Percentiles rank a stretch among this genome's conserved stretches.
Conservation (phyloP, 2,329 filamentous ascomycete genomes). For the Penicillium sp. region DNA sequence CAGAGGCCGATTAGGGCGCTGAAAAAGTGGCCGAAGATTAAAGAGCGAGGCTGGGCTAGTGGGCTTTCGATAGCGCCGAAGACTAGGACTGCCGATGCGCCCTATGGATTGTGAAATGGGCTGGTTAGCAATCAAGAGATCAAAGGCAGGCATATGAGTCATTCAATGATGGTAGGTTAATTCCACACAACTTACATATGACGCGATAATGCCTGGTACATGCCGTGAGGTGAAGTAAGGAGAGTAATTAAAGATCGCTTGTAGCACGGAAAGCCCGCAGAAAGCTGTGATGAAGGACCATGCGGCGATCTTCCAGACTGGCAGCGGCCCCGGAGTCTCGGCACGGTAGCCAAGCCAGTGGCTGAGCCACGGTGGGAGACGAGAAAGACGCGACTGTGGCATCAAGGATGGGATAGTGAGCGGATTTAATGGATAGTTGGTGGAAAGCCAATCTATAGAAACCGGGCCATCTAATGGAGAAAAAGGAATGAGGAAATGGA, state of each 20-base stretch:
- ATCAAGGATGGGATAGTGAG: conserved; percentile 1
- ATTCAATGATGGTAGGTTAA: background rate
- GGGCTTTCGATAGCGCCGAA: conserved; percentile 37
- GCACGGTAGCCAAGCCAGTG: conserved; percentile 33
- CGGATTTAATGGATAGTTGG: background rate
- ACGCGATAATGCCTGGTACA: conserved; percentile 31
- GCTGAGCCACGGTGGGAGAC: conserved; percentile 29
- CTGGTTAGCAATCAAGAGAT: background rate
- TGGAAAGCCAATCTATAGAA: background rate
- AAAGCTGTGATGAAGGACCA: conserved; percentile 33
- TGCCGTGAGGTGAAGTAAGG: conserved; percentile 27
- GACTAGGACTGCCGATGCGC: conserved; percentile 36
- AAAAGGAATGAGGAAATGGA: background rate
- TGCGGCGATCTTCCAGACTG: conserved; percentile 23
- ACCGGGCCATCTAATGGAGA: background rate
- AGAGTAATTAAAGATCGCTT: conserved; percentile 30
- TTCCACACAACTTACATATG: conserved; percentile 22
- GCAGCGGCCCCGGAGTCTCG: conserved; percentile 24
- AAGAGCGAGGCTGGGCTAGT: conserved; percentile 34
- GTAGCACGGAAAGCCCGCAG: conserved; percentile 28
- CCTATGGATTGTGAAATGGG: conserved; percentile 15
- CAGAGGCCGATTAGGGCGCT: conserved; percentile 34
- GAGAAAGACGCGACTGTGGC: conserved; percentile 22
- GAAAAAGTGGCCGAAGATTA: conserved; percentile 37
- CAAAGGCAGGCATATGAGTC: background rate